phyloP scores from a whole-genome alignment of 805 yeast genomes.

The Lachancea meyersii region DNA sequence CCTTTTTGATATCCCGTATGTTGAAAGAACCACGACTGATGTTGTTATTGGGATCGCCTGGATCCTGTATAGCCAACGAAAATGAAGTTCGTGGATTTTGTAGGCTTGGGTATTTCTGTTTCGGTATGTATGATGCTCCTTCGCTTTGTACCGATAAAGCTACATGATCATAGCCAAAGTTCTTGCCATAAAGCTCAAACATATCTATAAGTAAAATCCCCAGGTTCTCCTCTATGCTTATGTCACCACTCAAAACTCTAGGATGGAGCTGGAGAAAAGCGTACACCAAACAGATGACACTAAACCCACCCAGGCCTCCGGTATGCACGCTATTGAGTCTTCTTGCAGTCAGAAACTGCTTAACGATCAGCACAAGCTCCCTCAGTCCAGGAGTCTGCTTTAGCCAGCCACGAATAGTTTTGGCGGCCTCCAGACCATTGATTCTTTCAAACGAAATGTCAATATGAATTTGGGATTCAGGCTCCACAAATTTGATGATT shows the following conservation, averaged over 20 bases:
- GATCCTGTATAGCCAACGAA: constrained; percentile 78
- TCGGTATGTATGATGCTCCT: constrained; percentile 52
- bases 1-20: constrained; percentile 68
- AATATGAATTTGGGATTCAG: constrained; percentile 60
- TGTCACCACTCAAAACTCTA: constrained; percentile 56
- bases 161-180: constrained; percentile 77
- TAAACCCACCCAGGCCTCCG: constrained; percentile 93
- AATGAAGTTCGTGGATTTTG: constrained; percentile 49
- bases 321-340: constrained; percentile 78
- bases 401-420: constrained; percentile 69
- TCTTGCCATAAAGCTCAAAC: constrained; percentile 84
- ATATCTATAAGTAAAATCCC: constrained; percentile 87
- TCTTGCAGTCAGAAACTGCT: constrained; percentile 77
- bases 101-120: constrained; percentile 46
- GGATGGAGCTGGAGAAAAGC: constrained; percentile 79
- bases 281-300: constrained; percentile 81
- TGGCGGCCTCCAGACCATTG: constrained; percentile 80
- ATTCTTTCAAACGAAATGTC: constrained; percentile 86
- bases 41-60: constrained; percentile 77
- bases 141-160: constrained; percentile 60
- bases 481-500: constrained; percentile 83
- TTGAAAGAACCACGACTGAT: constrained; percentile 82
- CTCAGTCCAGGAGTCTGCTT: constrained; percentile 68
- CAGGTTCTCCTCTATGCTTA: constrained; percentile 64
- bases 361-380: constrained; percentile 73